Conservation (phyloP, 2,329 filamentous ascomycete genomes). For the Alternaria solani region DNA sequence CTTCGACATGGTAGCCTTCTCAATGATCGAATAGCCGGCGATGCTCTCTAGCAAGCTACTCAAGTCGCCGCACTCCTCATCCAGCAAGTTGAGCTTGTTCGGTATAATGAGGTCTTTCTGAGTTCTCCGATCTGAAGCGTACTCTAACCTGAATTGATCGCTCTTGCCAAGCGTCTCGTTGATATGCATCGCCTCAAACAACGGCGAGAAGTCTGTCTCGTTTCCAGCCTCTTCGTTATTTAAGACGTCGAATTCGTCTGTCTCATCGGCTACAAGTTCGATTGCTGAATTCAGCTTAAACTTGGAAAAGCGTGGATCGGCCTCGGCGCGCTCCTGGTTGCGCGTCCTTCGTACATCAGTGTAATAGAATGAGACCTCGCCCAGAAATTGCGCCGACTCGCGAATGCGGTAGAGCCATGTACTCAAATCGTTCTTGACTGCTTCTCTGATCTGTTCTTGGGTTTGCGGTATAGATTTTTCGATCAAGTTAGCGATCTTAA, state of each 20-base stretch:
- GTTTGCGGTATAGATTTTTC: conserved; percentile 94
- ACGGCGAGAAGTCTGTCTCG: conserved; percentile 90
- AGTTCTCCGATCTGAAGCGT: conserved; percentile 85
- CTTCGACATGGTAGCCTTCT: conserved; percentile 89
- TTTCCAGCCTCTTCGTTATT: conserved; percentile 85
- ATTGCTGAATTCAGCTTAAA: conserved; percentile 97
- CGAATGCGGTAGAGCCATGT: conserved; percentile 96
- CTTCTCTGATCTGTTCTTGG: conserved; percentile 91
- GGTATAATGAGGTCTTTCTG: conserved; percentile 93
- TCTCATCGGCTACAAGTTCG: conserved; percentile 93
- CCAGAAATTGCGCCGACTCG: conserved; percentile 94
- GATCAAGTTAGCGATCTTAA: conserved; percentile 93
- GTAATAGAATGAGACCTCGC: conserved; percentile 96
- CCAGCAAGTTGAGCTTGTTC: conserved; percentile 74
- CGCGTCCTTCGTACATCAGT: conserved; percentile 85
- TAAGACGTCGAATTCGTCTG: conserved; percentile 92
- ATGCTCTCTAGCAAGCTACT: conserved; percentile 93
- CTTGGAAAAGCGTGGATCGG: conserved; percentile 75
- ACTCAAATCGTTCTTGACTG: conserved; percentile 95
- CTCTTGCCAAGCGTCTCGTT: conserved; percentile 92
- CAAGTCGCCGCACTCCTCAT: conserved; percentile 85
- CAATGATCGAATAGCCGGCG: conserved; percentile 94
- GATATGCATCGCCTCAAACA: conserved; percentile 96
- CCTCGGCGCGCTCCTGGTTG: conserved; percentile 82
- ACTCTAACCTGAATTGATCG: conserved; percentile 89